phyloP scores from a whole-genome alignment of 73 alveolate species.

The Tetrahymena elliotti region DNA sequence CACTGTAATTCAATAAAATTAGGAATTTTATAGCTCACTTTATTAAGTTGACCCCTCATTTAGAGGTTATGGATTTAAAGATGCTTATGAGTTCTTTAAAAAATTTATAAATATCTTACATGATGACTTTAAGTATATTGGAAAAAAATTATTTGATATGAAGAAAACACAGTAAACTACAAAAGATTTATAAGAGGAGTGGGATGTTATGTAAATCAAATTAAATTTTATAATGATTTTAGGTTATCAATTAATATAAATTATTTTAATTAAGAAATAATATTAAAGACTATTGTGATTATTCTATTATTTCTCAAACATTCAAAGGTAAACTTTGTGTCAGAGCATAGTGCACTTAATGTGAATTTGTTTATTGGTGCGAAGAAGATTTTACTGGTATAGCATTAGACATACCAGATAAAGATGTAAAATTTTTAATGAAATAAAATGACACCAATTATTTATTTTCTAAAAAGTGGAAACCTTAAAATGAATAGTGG shows the following conservation, averaged over 20 bases:
- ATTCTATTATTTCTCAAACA: not conserved
- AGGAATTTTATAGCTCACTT: not conserved
- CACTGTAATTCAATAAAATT: not conserved
- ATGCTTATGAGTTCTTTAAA: not conserved
- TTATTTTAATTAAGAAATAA: not conserved
- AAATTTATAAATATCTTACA: not conserved
- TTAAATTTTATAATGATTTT: not conserved
- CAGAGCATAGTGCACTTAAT: not conserved
- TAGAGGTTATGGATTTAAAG: not conserved
- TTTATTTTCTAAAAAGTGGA: not conserved
- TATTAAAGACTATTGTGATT: not conserved
- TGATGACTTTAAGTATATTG: not conserved
- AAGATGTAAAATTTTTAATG: not conserved
- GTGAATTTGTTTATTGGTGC: not conserved
- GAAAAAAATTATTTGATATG: not conserved
- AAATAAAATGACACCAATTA: no score
- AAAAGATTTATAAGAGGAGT: not conserved
- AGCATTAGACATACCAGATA: not conserved
- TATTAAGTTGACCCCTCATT: not conserved
- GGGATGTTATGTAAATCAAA: not conserved
- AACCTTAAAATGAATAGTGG: not conserved
- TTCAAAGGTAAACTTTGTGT: not conserved
- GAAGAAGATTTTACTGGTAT: not conserved
- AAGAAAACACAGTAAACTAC: not conserved
- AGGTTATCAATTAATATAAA: not conserved